Evolutionary conservation across 768 basidiomycete species (phyloP), one percentile per base, ranked within the genome.

Genomic region (Rossbeevera mucosa): DNA sequence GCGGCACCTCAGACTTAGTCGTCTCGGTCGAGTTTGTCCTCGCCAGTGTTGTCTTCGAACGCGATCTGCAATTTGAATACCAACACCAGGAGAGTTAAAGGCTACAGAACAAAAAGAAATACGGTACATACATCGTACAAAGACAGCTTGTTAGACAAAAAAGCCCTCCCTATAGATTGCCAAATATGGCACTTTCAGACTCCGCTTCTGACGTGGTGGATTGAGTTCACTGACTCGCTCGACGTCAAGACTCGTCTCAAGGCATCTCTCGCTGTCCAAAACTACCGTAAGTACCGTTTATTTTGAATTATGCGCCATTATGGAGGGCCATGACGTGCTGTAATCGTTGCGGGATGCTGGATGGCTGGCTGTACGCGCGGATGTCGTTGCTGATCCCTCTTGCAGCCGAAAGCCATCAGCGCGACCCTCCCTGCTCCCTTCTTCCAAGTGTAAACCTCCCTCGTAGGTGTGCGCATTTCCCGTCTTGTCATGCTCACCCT

Each of bases 171-270:
- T n/a, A n/a, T n/a, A n/a, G n/a, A n/a, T n/a, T n/a, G 14, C 57
- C 53, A 31, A 44, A 57, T 64, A 29, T 47, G 20, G 56, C 0
- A 9, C 7, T 14, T 68, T 62, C 6, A 51, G 8, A 60, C 65
- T 67, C 67, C 65, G 67, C 56, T 20, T 14, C 40, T 42, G 30
- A 47, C 13, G 24, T 58, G 36, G 47, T 33, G 31, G 49, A 52
- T 29, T 24, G 59, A 50, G 65, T 57, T 56, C 56, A 58, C 63
- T 64, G 66, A 60, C 66, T 57, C 52, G 64, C 64, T 64, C 71
- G 71, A 70, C 67, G 67, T 71, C 72, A 68, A 73, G 65, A 66
- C 71, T 52, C 48, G 53, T 53, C 49, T 54, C 64, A 60, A 71
- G 64, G 64, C 59, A 55, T 53, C 36, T 47, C 55, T 62, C 59